Base-by-base conservation (phyloP, 306 rosid genomes). In the Vigna angularis region DNA sequence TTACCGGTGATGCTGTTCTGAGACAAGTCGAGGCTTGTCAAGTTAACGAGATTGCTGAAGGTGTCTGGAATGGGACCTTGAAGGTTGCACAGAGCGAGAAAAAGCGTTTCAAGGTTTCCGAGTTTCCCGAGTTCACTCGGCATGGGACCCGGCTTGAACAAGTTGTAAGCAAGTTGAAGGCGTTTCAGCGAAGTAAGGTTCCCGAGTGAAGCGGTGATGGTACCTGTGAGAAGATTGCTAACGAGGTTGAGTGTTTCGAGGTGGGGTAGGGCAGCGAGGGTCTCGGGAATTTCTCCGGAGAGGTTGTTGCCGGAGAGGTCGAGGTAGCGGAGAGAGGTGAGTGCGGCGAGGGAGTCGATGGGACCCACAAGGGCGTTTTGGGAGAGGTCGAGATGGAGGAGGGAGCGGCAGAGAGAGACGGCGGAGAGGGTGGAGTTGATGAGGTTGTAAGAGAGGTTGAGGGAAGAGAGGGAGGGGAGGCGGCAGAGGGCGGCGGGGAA, bases 271-370 rank as follows among this genome's bases (percentile, higher is more conserved):
- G 69, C 7, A 3, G 88, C 87, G 58, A 91, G 83, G 16, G 63
- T 66, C 4, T 74, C 66, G 36, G 96, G 93, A 20, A 91, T 66
- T 0, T n/a, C 82, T 15, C 93, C 93, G 68, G 96, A 70, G 70
- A 91, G 55, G 75, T 84, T 89, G 81, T 89, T 89, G 15, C 18
- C 32, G 15, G 89, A 84, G 74, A 91, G 91, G 82, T 89, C 88
- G n/a, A 89, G 80, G 34, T 1, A 0, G 2, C 57, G 85, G 72
- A 91, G 89, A 51, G 42, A 22, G 3, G 85, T 18, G 70, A 91
- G 64, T 18, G 4, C 75, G 58, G 88, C 67, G 34, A 91, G 80
- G 0, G 79, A 11, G 7, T 53, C 55, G 20, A 91, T 84, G 66
- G 85, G 32, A 6, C 96, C 96, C 4, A 82, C 76, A 8, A 91